Percentiles rank a stretch among this genome's conserved stretches.
These are phyloP conservation scores for Tylopilus rubrobrunneus DNA, from an alignment of 768 basidiomycete species.

Conservation along the genomic window DNA sequence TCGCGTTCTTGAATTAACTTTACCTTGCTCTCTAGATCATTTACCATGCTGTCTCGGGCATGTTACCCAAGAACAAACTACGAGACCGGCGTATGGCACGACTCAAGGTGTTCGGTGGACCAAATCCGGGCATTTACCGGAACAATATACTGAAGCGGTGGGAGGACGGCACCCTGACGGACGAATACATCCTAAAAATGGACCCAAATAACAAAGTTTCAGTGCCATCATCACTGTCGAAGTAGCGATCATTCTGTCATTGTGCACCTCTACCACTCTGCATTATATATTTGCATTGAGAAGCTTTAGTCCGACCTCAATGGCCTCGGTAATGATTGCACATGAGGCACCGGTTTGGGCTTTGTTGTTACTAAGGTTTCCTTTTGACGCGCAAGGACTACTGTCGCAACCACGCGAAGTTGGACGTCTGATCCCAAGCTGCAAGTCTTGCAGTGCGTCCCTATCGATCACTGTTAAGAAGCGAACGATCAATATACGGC, in stretches of 20 bases:
- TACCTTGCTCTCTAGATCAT: conserved; percentile 62
- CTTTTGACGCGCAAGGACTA: too few species aligned
- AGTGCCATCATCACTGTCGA: not conserved
- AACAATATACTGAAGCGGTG: conserved; percentile 78
- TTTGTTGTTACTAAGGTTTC: too few species aligned
- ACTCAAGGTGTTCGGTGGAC: conserved; percentile 81
- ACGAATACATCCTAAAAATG: conserved; percentile 29
- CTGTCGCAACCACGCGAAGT: too few species aligned
- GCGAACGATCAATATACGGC: too few species aligned
- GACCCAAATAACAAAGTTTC: conserved; percentile 18
- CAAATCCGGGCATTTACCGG: conserved; percentile 72
- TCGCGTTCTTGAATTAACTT: not conserved
- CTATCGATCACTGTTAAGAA: too few species aligned
- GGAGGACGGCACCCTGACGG: conserved; percentile 73
- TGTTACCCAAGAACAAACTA: conserved; percentile 98
- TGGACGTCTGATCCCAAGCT: too few species aligned
- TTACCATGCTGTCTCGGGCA: conserved; percentile 92
- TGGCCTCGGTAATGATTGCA: too few species aligned
- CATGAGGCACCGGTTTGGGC: too few species aligned
- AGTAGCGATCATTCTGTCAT: conserved; percentile 9
- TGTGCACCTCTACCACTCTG: not conserved
- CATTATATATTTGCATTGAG: conserved; percentile 7
- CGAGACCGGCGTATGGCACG: conserved; percentile 84
- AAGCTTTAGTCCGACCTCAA: too few species aligned
- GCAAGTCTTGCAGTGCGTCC: too few species aligned